These are phyloP conservation scores for Ustilago hordei DNA, from an alignment of 1,284 basidiomycete genomes.

Conservation along the genomic window DNA sequence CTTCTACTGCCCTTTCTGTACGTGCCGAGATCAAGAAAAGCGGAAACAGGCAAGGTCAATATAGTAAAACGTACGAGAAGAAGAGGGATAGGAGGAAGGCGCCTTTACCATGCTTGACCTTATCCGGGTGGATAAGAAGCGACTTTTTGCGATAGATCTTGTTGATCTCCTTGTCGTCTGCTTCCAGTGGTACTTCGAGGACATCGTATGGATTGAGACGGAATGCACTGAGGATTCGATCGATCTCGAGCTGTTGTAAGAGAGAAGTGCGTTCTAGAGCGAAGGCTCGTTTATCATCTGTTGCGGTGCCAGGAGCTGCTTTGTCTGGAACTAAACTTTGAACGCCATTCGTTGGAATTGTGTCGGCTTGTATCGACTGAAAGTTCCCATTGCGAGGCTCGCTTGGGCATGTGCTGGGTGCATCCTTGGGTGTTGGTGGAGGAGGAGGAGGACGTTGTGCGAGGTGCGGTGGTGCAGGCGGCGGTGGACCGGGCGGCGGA, in stretches of 20 bases:
- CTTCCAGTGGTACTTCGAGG: constrained; percentile 72
- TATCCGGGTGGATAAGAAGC: constrained; percentile 75
- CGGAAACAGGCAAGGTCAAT: neutral
- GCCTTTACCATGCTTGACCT: constrained; percentile 71
- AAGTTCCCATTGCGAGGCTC: neutral
- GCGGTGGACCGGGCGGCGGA: constrained; percentile 38
- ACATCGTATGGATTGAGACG: constrained; percentile 75
- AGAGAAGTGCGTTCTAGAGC: constrained; percentile 55
- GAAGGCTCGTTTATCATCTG: constrained; percentile 27
- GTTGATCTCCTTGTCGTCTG: constrained; percentile 73
- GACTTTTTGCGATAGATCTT: constrained; percentile 74
- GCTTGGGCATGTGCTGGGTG: neutral
- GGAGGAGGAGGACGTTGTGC: neutral
- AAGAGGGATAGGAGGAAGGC: neutral
- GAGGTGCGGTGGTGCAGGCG: constrained; percentile 40
- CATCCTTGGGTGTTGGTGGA: neutral
- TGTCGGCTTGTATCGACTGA: neutral
- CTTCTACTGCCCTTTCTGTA: constrained; percentile 72
- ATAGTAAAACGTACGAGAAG: neutral
- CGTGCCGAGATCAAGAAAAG: neutral
- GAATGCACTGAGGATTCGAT: constrained; percentile 73
- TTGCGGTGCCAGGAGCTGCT: constrained; percentile 4
- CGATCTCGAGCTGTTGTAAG: constrained; percentile 71
- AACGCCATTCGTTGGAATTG: neutral
- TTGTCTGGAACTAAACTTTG: neutral